phyloP scores from a whole-genome alignment of 139 green algal species.

The Chlamydomonas incerta region DNA sequence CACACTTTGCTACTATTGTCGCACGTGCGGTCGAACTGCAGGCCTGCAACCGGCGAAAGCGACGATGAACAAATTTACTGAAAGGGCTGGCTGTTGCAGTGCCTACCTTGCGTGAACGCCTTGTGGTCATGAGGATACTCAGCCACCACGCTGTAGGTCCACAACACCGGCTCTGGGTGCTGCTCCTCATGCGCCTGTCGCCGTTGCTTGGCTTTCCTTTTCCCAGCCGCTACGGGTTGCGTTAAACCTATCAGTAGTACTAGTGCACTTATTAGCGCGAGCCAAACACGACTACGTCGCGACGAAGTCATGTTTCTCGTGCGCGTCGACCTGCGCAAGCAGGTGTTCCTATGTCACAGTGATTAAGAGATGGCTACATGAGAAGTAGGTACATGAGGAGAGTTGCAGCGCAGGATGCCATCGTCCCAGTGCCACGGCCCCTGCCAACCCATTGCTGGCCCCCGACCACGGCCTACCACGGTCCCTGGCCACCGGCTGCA shows the following conservation, averaged over 20 bases:
- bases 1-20: conserved; percentile 47
- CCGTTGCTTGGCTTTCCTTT: conserved; percentile 6
- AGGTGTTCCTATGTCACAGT: too few species aligned
- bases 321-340: too few species aligned
- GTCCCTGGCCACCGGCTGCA: too few species aligned
- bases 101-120: conserved; percentile 87
- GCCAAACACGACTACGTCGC: too few species aligned
- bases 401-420: too few species aligned
- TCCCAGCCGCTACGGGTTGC: not conserved
- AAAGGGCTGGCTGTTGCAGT: not conserved
- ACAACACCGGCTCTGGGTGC: conserved; percentile 26
- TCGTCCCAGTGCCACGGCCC: too few species aligned
- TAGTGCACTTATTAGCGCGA: too few species aligned
- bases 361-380: too few species aligned
- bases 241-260: not conserved
- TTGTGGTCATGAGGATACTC: conserved; percentile 79
- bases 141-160: conserved; percentile 66
- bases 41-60: conserved; percentile 46
- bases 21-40: conserved; percentile 78
- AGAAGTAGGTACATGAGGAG: too few species aligned
- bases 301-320: too few species aligned
- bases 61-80: not conserved
- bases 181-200: not conserved
- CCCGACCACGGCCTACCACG: too few species aligned
- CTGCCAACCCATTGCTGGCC: too few species aligned